Conservation (phyloP, 768 basidiomycete species). For the Psilocybe subaeruginosa region DNA sequence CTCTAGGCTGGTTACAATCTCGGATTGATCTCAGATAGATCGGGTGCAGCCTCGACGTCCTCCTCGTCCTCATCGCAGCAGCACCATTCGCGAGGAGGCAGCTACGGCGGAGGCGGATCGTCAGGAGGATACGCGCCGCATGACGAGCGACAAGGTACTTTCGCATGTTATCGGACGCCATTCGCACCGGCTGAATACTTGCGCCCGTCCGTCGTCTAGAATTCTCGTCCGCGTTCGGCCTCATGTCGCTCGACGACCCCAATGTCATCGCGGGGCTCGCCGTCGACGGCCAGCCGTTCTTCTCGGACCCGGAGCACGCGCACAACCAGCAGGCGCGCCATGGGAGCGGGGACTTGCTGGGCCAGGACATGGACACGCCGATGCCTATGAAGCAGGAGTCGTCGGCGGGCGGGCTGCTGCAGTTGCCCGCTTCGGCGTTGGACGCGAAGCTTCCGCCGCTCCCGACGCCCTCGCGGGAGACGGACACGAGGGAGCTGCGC, state of each 20-base stretch:
- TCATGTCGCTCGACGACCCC: conserved; percentile 78
- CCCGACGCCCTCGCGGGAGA: conserved; percentile 25
- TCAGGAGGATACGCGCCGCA: conserved; percentile 9
- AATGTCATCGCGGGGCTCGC: conserved; percentile 66
- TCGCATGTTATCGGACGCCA: conserved; percentile 10
- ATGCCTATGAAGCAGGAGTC: conserved; percentile 38
- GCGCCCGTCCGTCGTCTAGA: conserved; percentile 24
- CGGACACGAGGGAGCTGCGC: conserved; percentile 49
- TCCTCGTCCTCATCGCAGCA: conserved; percentile 20
- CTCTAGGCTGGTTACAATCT: not conserved
- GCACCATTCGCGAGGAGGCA: not conserved
- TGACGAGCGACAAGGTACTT: conserved; percentile 26
- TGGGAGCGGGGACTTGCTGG: not conserved
- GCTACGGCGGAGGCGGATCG: conserved; percentile 4
- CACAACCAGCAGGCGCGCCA: conserved; percentile 17
- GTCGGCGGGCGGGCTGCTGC: conserved; percentile 7
- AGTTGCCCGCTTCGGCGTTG: conserved; percentile 1
- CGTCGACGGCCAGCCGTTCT: conserved; percentile 65
- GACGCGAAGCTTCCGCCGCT: conserved; percentile 17
- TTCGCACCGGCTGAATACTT: conserved; percentile 12
- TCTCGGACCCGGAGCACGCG: conserved; percentile 33
- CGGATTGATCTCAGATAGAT: conserved; percentile 19
- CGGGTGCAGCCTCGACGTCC: conserved; percentile 18
- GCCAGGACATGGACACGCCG: conserved; percentile 49
- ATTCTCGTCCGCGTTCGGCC: conserved; percentile 69